A percentile compares a stretch with the other conserved stretches of the same genome.
These are phyloP conservation scores for Diutina rugosa DNA, from an alignment of 1,139 yeast genomes.

Conservation along the genomic window DNA sequence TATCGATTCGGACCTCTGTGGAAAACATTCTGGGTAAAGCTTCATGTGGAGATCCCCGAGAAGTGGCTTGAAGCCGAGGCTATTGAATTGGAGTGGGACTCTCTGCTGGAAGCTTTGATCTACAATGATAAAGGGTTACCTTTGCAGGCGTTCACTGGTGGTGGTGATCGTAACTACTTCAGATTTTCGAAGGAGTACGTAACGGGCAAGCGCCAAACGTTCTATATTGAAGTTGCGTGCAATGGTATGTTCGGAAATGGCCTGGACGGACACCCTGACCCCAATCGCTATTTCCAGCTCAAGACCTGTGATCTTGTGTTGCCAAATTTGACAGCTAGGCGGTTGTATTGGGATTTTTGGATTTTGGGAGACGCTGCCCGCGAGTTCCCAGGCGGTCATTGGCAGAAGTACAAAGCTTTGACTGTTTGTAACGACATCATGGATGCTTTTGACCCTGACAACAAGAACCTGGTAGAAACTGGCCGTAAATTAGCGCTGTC, in stretches of 20 bases:
- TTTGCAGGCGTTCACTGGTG: constrained; percentile 74
- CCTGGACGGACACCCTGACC: constrained; percentile 44
- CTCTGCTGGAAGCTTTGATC: constrained; percentile 74
- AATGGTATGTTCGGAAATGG: constrained; percentile 93
- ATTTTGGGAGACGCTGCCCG: constrained; percentile 84
- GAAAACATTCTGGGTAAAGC: constrained; percentile 91
- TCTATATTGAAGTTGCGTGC: constrained; percentile 83
- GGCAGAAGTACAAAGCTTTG: constrained; percentile 72
- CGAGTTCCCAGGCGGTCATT: constrained; percentile 49
- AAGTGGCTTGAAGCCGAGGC: constrained; percentile 38
- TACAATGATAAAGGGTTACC: constrained; percentile 58
- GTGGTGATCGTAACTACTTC: constrained; percentile 65
- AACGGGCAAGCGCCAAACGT: constrained; percentile 31
- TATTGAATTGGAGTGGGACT: constrained; percentile 77
- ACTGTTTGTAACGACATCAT: constrained; percentile 67
- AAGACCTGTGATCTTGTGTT: constrained; percentile 64
- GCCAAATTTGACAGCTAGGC: constrained; percentile 73
- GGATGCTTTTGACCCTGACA: constrained; percentile 61
- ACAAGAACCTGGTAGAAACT: constrained; percentile 31
- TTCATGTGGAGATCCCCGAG: constrained; percentile 48
- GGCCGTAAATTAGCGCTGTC: constrained; percentile 59
- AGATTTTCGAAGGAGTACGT: constrained; percentile 44
- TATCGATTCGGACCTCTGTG: constrained; percentile 89
- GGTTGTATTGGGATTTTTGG: constrained; percentile 72
- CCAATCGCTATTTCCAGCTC: constrained; percentile 59